Evolutionary conservation across 2,329 filamentous ascomycete species (phyloP).

Genomic region (Gliomastix tumulicola): DNA sequence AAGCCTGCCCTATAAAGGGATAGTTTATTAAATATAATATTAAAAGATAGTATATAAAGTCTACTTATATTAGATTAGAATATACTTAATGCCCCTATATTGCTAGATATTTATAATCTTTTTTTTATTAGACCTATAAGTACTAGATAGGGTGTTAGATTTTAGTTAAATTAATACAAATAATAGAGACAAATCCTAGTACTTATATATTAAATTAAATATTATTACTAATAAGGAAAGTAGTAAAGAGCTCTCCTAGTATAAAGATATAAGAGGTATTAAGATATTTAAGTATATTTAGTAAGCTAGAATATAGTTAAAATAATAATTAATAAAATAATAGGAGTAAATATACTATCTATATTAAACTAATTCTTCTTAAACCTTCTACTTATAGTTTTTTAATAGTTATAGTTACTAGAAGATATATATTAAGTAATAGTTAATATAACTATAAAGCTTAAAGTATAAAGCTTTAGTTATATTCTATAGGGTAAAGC

Average conservation of each 20-base stretch:
- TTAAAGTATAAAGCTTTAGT: neutral
- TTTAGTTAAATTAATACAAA: neutral
- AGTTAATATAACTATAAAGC: too few species aligned
- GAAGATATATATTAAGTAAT: neutral
- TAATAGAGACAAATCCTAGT: neutral
- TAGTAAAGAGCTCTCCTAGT: too few species aligned
- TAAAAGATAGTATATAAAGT: neutral
- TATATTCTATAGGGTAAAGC: neutral
- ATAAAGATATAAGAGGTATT: neutral
- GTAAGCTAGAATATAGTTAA: neutral
- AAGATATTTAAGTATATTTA: neutral
- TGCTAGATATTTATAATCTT: neutral
- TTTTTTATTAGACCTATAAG: neutral
- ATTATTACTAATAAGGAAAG: too few species aligned
- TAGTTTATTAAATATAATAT: neutral
- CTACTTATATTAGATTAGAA: neutral
- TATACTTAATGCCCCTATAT: neutral
- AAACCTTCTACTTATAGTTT: neutral
- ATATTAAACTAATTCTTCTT: neutral
- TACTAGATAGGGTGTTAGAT: neutral
- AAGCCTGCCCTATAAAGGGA: neutral
- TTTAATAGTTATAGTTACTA: neutral
- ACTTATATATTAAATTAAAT: neutral
- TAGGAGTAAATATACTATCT: neutral
- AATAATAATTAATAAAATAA: neutral